Evolutionary conservation across 1,284 basidiomycete species (phyloP).

Genomic region (Ceratobasidium sp.): DNA sequence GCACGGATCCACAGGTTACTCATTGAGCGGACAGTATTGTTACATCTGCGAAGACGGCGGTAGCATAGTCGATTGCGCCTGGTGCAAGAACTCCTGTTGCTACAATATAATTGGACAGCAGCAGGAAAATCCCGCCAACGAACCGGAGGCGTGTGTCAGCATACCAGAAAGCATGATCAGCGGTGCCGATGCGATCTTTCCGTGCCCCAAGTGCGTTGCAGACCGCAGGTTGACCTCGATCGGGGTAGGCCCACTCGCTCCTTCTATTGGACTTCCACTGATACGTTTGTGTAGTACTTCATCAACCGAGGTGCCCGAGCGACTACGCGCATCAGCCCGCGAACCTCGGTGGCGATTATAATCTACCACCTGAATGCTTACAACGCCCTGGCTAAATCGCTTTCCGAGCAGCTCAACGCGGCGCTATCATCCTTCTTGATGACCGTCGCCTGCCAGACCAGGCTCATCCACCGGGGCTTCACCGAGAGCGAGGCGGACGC

Average conservation of each 20-base stretch:
- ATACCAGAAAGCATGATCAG: neutral
- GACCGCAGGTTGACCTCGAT: neutral
- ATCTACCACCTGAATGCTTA: neutral
- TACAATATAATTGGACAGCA: neutral
- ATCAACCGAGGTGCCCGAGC: slow-evolving; percentile 1
- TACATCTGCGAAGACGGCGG: slow-evolving; percentile 10
- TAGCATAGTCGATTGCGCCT: neutral
- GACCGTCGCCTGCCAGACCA: slow-evolving; percentile 10
- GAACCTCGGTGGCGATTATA: neutral
- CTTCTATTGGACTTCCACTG: no score
- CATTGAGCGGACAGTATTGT: no score
- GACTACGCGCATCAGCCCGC: neutral
- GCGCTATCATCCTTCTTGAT: neutral
- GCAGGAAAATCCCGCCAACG: neutral
- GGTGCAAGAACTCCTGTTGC: neutral
- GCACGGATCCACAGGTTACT: no score
- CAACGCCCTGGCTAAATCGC: neutral
- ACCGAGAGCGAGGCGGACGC: neutral
- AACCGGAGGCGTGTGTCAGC: neutral
- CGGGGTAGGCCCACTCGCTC: neutral
- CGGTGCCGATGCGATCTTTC: neutral
- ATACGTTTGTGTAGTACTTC: neutral
- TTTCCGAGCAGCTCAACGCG: neutral
- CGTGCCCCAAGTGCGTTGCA: neutral
- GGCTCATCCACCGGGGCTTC: neutral